Base-by-base conservation (phyloP, 2,329 filamentous ascomycete genomes). In the Aspergillus ochraceus region DNA sequence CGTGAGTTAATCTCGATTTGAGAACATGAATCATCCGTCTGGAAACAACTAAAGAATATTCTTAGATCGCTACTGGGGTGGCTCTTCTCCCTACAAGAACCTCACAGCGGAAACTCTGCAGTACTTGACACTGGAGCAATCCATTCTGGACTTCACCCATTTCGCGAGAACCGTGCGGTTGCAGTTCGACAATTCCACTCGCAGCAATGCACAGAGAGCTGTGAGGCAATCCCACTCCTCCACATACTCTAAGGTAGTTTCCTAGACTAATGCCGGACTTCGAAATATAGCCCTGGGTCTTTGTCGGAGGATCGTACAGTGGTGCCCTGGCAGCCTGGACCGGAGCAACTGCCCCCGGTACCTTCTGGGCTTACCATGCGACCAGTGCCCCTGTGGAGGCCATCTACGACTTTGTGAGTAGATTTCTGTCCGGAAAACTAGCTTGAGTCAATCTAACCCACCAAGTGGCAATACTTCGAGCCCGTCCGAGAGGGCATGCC, bases 341-440 rank as follows among this genome's bases (percentile, higher is more conserved):
- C 2, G 81, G 81, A 39, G 80, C 80, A 12, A 72, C 81, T 2
- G 73, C 78, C 1, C 83, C 84, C 0, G 84, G 82, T 6, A 86
- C 83, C 0, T 84, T 85, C 71, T 87, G 84, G 84, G 84, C 84
- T 1, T 86, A 86, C 63, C 83, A 85, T 69, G 76, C 84, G 3
- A 83, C 81, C 30, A 83, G 81, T 68, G 85, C 80, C 0, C 82
- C 83, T 0, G 83, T 87, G 1, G 73, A 87, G 64, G 80, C 81
- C 1, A 79, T 86, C 36, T 78, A 80, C 24, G 77, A 87, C 70
- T 86, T 82, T 66, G 76, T 78, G 49, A 42, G 68, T 60, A 49
- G 9, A 19, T 11, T 8, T 2, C 6, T n/a, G 6, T n/a, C 14
- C 4, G 36, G 2, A n/a, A n/a, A n/a, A 6, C 14, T 42, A 6